phyloP scores from a whole-genome alignment of 164 flowering plant species.

The Umbellularia californica region DNA sequence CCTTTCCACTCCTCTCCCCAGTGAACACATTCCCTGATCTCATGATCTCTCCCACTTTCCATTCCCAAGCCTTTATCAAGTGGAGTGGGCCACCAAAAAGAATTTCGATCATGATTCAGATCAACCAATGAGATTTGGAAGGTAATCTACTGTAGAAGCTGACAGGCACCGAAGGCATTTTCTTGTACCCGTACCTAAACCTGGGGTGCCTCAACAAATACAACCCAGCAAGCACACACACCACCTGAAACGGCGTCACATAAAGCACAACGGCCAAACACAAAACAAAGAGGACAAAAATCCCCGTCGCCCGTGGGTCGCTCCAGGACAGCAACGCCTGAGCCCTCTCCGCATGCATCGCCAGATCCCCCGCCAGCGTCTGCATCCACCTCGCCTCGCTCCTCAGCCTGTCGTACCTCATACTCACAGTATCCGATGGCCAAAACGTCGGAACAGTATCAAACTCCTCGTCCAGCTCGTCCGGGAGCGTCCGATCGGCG shows the following conservation, averaged over 20 bases:
- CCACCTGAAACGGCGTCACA: constrained; percentile 67
- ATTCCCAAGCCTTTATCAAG: too few species aligned
- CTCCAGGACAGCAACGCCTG: constrained; percentile 74
- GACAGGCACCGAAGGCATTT: constrained; percentile 72
- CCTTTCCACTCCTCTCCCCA: too few species aligned
- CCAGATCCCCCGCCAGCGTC: constrained; percentile 77
- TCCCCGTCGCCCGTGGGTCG: constrained; percentile 74
- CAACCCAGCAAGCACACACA: constrained; percentile 54
- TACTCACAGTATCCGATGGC: constrained; percentile 48
- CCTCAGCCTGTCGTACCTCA: constrained; percentile 72
- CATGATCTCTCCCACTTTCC: too few species aligned
- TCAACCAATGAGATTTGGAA: constrained; percentile 62
- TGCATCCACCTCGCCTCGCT: constrained; percentile 65
- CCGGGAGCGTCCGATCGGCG: constrained; percentile 52
- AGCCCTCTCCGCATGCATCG: constrained; percentile 72
- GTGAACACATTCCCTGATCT: too few species aligned
- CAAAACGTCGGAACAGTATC: constrained; percentile 62
- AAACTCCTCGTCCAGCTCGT: constrained; percentile 85
- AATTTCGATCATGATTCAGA: constrained; percentile 22
- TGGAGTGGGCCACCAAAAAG: neutral
- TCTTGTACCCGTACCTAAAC: constrained; percentile 48
- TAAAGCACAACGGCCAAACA: constrained; percentile 56
- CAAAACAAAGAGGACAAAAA: constrained; percentile 59
- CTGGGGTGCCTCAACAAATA: constrained; percentile 74
- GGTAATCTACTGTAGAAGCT: constrained; percentile 82